Evolutionary conservation across 331 rosid species (phyloP).

Genomic region (Arachis monticola): DNA sequence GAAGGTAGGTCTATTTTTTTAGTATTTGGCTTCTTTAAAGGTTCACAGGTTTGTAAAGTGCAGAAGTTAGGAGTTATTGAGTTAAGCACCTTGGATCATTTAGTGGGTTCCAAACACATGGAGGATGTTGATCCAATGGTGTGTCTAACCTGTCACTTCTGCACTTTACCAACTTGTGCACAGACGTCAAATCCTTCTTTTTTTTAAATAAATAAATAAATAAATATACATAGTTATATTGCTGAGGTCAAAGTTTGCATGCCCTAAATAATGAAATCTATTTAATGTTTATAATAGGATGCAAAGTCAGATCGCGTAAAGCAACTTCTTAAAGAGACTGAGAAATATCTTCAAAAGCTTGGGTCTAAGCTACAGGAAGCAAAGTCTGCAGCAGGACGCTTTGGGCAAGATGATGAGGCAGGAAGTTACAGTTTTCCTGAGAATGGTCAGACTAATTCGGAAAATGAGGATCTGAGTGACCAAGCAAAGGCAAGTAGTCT

Average conservation of each 20-base stretch:
- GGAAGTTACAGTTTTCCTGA: slow-evolving; percentile 56
- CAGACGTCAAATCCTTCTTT: slow-evolving; percentile 12
- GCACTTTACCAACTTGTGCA: no score
- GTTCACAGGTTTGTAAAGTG: no score
- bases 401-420: slow-evolving; percentile 74
- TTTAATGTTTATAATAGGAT: slow-evolving; percentile 60
- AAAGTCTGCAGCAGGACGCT: slow-evolving; percentile 66
- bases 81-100: no score
- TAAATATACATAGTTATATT: slow-evolving; percentile 13
- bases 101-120: no score
- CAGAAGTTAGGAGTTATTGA: no score
- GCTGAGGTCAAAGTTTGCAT: slow-evolving; percentile 16
- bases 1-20: slow-evolving; percentile 65
- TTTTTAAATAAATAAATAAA: slow-evolving; percentile 14
- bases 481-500: slow-evolving; percentile 89
- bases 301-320: slow-evolving; percentile 98
- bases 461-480: slow-evolving; percentile 92
- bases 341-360: slow-evolving; percentile 98
- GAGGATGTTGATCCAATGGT: no score
- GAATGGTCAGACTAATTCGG: slow-evolving; percentile 65
- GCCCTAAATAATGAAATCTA: slow-evolving; percentile 24
- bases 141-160: no score
- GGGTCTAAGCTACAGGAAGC: slow-evolving; percentile 91
- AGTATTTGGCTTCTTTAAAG: no score
- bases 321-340: slow-evolving; percentile 98